Evolutionary conservation across 805 yeast species (phyloP).

Genomic region (Candida manassasensis): DNA sequence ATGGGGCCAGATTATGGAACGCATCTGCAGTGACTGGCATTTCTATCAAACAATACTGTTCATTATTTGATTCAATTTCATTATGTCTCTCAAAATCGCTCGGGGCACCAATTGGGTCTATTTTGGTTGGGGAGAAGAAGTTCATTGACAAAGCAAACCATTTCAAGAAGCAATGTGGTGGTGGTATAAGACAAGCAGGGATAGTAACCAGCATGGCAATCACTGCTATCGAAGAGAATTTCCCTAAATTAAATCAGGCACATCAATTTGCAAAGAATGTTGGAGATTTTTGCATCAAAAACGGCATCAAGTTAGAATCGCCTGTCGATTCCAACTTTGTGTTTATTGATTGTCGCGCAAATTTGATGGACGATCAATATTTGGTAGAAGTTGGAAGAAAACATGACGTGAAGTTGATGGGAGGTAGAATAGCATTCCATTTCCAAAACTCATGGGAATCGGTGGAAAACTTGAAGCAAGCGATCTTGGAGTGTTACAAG

Average conservation of each 20-base stretch:
- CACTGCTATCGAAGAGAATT: conserved; percentile 71
- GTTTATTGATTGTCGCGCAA: conserved; percentile 55
- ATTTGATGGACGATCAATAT: conserved; percentile 52
- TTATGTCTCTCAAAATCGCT: conserved; percentile 83
- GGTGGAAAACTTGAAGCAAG: conserved; percentile 38
- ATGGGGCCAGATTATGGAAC: conserved; percentile 94
- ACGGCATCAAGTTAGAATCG: conserved; percentile 56
- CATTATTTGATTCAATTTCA: conserved; percentile 81
- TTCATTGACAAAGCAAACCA: conserved; percentile 72
- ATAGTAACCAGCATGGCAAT: conserved; percentile 75
- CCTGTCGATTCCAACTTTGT: conserved; percentile 86
- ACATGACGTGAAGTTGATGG: conserved; percentile 59
- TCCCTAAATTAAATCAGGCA: conserved; percentile 48
- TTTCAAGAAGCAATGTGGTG: conserved; percentile 88
- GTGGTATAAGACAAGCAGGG: conserved; percentile 90
- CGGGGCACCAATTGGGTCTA: conserved; percentile 92
- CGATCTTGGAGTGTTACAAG: conserved; percentile 53
- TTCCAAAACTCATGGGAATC: conserved; percentile 35
- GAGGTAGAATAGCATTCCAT: conserved; percentile 80
- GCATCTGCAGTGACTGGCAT: conserved; percentile 76
- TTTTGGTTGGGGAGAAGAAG: conserved; percentile 62
- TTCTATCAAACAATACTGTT: conserved; percentile 64
- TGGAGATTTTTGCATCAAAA: conserved; percentile 46
- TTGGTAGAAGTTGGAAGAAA: conserved; percentile 53
- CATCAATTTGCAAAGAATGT: conserved; percentile 51